phyloP scores from a whole-genome alignment of 208 protist genomes.

The Leptomonas seymouri region DNA sequence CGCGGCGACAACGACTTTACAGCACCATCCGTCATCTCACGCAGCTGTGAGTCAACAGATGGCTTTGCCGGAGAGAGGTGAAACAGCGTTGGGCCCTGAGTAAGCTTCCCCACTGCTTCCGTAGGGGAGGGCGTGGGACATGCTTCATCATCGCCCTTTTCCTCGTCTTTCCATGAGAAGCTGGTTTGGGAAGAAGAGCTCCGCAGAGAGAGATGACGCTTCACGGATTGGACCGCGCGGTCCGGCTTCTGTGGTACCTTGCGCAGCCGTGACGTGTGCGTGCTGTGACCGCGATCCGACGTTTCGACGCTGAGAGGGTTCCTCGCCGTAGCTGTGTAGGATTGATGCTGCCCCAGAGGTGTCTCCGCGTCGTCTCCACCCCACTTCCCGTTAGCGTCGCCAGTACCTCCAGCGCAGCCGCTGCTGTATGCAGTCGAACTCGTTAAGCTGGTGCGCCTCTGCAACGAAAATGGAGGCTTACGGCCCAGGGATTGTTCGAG shows the following conservation, averaged over 20 bases:
- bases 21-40: not conserved
- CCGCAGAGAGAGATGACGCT: not conserved
- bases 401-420: not conserved
- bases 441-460: not conserved
- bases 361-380: not conserved
- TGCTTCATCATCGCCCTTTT: not conserved
- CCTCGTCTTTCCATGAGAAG: not conserved
- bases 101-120: too few relatives aligned
- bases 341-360: not conserved
- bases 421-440: not conserved
- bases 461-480: not conserved
- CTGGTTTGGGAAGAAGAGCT: not conserved
- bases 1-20: not conserved
- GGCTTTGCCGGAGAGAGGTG: not conserved
- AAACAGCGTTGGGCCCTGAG: too few relatives aligned
- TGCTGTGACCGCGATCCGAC: not conserved
- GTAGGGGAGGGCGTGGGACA: too few relatives aligned
- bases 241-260: not conserved
- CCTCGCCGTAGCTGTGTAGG: not conserved
- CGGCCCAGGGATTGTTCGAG: not conserved
- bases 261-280: not conserved
- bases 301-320: not conserved
- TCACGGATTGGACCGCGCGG: not conserved
- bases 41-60: not conserved
- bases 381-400: not conserved